These are phyloP conservation scores for Ogataea glucozyma DNA, from an alignment of 805 yeast species.

Conservation along the genomic window DNA sequence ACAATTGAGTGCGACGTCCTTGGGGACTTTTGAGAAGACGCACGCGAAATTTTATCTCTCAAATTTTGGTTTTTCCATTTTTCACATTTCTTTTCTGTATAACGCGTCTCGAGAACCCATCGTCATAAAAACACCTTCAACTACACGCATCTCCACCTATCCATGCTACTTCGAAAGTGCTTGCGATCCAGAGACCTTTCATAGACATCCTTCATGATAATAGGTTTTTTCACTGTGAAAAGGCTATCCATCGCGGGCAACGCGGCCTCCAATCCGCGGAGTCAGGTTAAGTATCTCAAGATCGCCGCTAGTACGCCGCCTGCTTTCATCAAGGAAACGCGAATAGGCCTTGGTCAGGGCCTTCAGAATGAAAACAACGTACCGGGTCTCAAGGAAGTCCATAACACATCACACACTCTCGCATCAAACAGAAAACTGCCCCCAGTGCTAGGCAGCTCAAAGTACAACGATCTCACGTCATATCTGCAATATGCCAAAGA, in stretches of 20 bases:
- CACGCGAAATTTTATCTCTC: too few species aligned
- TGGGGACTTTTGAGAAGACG: too few species aligned
- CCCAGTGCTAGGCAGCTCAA: constrained; percentile 18
- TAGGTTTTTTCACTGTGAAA: constrained; percentile 20
- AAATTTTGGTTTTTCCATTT: too few species aligned
- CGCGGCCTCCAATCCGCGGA: background rate
- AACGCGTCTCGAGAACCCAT: too few species aligned
- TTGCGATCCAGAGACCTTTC: background rate
- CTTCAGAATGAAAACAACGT: constrained; percentile 1
- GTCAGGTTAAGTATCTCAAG: constrained; percentile 6
- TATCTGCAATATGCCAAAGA: constrained; percentile 36
- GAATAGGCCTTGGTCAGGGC: constrained; percentile 4
- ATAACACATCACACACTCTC: too few species aligned
- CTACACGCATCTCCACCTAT: too few species aligned
- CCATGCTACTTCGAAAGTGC: too few species aligned
- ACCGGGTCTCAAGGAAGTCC: too few species aligned
- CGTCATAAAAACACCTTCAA: too few species aligned
- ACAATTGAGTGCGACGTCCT: too few species aligned
- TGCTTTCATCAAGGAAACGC: constrained; percentile 12
- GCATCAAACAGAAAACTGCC: background rate
- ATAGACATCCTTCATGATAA: constrained; percentile 24
- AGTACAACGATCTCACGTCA: constrained; percentile 35
- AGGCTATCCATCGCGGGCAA: constrained; percentile 5
- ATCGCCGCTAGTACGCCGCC: constrained; percentile 16
- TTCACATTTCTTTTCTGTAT: too few species aligned